Evolutionary conservation across 1,284 basidiomycete species (phyloP).

Genomic region (Neolentinus lepideus): DNA sequence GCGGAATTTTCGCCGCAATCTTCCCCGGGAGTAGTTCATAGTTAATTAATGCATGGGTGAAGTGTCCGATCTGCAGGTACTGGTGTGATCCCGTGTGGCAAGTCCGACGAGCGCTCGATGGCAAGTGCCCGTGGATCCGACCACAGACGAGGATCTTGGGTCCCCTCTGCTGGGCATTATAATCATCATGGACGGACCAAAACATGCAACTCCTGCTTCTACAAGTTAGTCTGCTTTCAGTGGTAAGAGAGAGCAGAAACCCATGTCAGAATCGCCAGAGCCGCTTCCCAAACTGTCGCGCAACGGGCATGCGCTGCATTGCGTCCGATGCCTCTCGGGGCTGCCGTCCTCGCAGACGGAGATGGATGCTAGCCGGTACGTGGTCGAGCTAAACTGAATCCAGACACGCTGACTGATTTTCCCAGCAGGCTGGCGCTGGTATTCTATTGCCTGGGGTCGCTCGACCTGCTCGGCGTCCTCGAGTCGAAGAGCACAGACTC

Average conservation of each 20-base stretch:
- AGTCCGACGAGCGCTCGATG: too few relatives aligned
- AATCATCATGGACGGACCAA: too few relatives aligned
- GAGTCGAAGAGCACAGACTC: constrained; percentile 35
- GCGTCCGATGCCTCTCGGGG: constrained; percentile 45
- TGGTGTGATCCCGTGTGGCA: too few relatives aligned
- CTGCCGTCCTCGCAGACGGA: constrained; percentile 50
- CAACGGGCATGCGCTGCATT: constrained; percentile 43
- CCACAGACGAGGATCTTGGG: too few relatives aligned
- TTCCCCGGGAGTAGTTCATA: too few relatives aligned
- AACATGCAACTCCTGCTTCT: too few relatives aligned
- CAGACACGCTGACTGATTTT: background rate
- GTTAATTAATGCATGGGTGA: too few relatives aligned
- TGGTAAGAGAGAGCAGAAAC: background rate
- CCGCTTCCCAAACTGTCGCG: constrained; percentile 23
- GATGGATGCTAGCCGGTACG: constrained; percentile 52
- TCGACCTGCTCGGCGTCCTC: constrained; percentile 65
- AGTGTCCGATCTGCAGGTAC: too few relatives aligned
- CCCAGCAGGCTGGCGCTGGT: constrained; percentile 61
- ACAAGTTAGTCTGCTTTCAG: too few relatives aligned
- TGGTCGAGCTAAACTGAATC: constrained; percentile 1
- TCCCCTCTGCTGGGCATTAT: too few relatives aligned
- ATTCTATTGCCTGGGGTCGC: constrained; percentile 79
- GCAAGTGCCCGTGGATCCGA: too few relatives aligned
- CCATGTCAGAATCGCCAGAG: background rate
- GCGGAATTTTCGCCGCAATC: too few relatives aligned